Percentiles rank a stretch among this genome's conserved stretches.
phyloP scores from a whole-genome alignment of 2,329 filamentous ascomycete species.

The Tolypocladium sp. region DNA sequence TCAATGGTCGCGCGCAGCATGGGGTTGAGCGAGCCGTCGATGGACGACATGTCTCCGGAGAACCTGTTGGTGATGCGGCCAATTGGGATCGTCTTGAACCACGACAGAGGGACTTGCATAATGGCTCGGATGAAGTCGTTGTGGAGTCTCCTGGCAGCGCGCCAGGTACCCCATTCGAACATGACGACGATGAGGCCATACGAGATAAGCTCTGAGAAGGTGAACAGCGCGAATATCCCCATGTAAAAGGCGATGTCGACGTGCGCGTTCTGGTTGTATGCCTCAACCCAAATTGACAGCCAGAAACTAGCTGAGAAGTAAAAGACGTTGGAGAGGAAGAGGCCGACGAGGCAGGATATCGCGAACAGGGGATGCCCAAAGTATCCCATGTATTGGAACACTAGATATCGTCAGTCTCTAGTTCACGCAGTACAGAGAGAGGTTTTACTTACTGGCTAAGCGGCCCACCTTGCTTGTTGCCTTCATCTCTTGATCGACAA shows the following conservation, averaged over 20 bases:
- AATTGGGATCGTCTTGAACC: constrained; percentile 45
- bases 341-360: constrained; percentile 25
- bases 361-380: constrained; percentile 38
- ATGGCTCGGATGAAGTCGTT: constrained; percentile 41
- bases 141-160: constrained; percentile 44
- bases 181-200: constrained; percentile 32
- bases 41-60: constrained; percentile 46
- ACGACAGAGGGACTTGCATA: constrained; percentile 44
- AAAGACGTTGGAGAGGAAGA: constrained; percentile 30
- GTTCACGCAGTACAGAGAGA: neutral
- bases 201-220: constrained; percentile 31
- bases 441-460: constrained; percentile 27
- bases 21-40: constrained; percentile 38
- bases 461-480: constrained; percentile 35
- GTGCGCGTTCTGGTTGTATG: constrained; percentile 32
- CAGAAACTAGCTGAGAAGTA: constrained; percentile 35
- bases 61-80: constrained; percentile 47
- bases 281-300: constrained; percentile 46
- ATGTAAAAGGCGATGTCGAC: constrained; percentile 42
- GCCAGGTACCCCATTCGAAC: constrained; percentile 48
- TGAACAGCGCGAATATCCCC: constrained; percentile 39
- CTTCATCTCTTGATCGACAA: constrained; percentile 38
- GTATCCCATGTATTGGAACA: constrained; percentile 41
- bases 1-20: constrained; percentile 36
- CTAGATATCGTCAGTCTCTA: constrained; percentile 14